Evolutionary conservation across 306 rosid genomes (phyloP), one percentile per base, ranked within the genome.

Genomic region (Rosa persica): DNA sequence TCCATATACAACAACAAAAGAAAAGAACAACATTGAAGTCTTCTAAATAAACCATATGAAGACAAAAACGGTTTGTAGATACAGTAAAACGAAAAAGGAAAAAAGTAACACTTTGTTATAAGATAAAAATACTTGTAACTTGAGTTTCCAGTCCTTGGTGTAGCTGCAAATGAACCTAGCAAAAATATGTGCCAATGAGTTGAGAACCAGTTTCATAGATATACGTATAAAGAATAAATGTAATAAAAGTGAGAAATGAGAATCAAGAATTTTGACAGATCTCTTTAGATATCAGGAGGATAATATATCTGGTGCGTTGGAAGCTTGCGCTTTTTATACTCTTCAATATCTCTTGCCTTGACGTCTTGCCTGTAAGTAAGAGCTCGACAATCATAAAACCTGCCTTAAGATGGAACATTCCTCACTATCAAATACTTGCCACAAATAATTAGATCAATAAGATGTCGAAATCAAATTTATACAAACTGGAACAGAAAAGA

Each of bases 351-450:
- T 76, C 30, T 83, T 62, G 98, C 91, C 88, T 86, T 89, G 77
- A 92, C 27, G 79, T 92, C 93, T 79, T 91, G 91, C 78, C 98
- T 76, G 81, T 87, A 74, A 54, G 95, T 92, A 77, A 90, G 85
- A 61, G 95, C 98, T 78, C 68, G 78, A 83, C 93, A 88, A 81
- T 90, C 97, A 2, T 92, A 76, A 76, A 94, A 65, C 92, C 97
- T 90, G 69, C 98, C 97, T 79, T 89, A 86, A 16, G 92, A 88
- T 3, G 97, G 98, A 83, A 92, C 92, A 2, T 94, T 90, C 90
- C 75, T 89, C 84, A 88, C 97, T 82, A 85, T 84, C 88, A 94
- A 85, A 83, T 92, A 94, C 80, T 97, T 92, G 83, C 58, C 71
- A 49, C 55, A 67, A 38, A 12, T 8, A 9, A 16, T 23, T 8